Evolutionary conservation across 1,284 basidiomycete genomes (phyloP).

Genomic region (Melanopsichium pennsylvanicum): DNA sequence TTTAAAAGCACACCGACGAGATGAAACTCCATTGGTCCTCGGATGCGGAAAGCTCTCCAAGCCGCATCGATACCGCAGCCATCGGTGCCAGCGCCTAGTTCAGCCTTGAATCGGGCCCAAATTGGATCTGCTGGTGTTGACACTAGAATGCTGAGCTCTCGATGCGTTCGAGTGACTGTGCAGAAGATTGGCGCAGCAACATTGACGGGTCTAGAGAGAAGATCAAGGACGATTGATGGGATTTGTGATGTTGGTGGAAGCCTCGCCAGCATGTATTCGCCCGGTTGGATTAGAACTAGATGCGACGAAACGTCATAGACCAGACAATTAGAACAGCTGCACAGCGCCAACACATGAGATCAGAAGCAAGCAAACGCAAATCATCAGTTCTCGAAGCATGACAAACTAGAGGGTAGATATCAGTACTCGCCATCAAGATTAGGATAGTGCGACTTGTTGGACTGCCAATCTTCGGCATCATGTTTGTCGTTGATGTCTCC

Average conservation of each 20-base stretch:
- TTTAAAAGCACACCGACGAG: slow-evolving; percentile 36
- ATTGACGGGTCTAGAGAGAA: slow-evolving; percentile 6
- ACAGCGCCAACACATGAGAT: too few relatives aligned
- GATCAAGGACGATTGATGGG: slow-evolving; percentile 9
- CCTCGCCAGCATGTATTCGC: slow-evolving; percentile 26
- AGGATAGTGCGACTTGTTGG: slow-evolving; percentile 21
- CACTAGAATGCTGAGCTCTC: slow-evolving; percentile 38
- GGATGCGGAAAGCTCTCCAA: slow-evolving; percentile 33
- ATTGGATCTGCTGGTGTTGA: slow-evolving; percentile 6
- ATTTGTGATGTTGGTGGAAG: slow-evolving; percentile 11
- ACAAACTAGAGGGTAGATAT: too few relatives aligned
- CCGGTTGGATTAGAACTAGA: slow-evolving; percentile 29
- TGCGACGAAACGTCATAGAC: too few relatives aligned
- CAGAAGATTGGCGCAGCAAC: slow-evolving; percentile 13
- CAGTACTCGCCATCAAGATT: slow-evolving; percentile 30
- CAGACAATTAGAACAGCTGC: too few relatives aligned
- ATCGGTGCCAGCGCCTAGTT: slow-evolving; percentile 8
- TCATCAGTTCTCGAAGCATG: too few relatives aligned
- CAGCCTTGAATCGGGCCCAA: neutral
- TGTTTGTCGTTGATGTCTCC: slow-evolving; percentile 22
- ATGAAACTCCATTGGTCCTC: slow-evolving; percentile 42
- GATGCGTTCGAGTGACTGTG: slow-evolving; percentile 33
- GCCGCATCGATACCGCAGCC: slow-evolving; percentile 24
- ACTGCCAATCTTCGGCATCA: slow-evolving; percentile 25
- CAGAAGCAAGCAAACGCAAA: too few relatives aligned